Conservation (phyloP, 2,329 filamentous ascomycete genomes). For the Rhinocladiella mackenziei region DNA sequence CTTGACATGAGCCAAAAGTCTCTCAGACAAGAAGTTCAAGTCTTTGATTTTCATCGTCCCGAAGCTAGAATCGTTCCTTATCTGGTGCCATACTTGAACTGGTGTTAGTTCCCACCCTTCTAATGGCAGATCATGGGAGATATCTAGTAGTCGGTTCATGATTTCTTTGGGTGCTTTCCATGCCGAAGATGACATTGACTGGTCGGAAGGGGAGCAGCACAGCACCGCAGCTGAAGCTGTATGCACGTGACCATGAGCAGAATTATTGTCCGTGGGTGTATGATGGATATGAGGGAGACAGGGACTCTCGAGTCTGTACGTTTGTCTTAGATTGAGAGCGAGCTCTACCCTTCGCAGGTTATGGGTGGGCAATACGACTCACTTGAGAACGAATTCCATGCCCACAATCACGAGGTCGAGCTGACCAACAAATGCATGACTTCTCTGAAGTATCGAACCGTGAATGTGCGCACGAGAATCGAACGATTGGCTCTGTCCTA, state of each 20-base stretch:
- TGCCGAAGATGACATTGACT: conserved; percentile 11
- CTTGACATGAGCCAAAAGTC: conserved; percentile 30
- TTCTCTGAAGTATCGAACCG: too few relatives aligned
- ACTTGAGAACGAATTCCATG: conserved; percentile 38
- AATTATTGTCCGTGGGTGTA: conserved; percentile 13
- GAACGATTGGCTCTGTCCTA: too few relatives aligned
- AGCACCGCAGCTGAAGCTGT: conserved; percentile 33
- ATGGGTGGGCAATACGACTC: conserved; percentile 11
- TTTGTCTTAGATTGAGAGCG: neutral
- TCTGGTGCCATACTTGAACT: conserved; percentile 37
- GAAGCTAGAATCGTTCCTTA: conserved; percentile 31
- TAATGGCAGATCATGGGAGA: conserved; percentile 27
- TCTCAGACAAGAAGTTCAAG: conserved; percentile 29
- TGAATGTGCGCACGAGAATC: too few relatives aligned
- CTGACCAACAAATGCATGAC: conserved; percentile 13
- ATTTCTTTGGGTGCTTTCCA: conserved; percentile 10
- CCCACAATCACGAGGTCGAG: conserved; percentile 26
- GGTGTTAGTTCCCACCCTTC: conserved; percentile 35
- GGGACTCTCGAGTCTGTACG: conserved; percentile 34
- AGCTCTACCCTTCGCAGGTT: too few relatives aligned
- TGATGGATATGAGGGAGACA: conserved; percentile 34
- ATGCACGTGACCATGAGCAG: conserved; percentile 33
- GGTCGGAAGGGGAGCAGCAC: conserved; percentile 7
- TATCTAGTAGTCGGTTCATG: conserved; percentile 13
- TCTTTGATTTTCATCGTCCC: conserved; percentile 20